Percentiles rank a stretch among this genome's conserved stretches.
Conservation (phyloP, 352 stramenopile genomes). For the Globisporangium echinulatum region DNA sequence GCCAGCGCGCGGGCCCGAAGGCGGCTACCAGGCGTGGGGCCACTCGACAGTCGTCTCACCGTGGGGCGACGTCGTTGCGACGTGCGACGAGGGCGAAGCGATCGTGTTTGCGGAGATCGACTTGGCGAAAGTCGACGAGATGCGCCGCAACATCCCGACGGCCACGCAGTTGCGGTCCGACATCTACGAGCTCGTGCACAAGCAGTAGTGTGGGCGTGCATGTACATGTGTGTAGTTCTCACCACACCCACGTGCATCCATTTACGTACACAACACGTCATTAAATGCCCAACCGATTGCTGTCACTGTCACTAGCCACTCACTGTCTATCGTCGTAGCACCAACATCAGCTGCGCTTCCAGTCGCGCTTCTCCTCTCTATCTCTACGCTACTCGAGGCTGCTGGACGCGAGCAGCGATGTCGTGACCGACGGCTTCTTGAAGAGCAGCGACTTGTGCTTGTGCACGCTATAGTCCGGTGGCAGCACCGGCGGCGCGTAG, state of each 20-base stretch:
- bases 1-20: slow-evolving; percentile 91
- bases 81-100: slow-evolving; percentile 87
- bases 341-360: too few species aligned
- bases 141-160: slow-evolving; percentile 95
- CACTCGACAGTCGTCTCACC: slow-evolving; percentile 96
- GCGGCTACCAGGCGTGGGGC: slow-evolving; percentile 98
- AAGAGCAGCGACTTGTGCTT: slow-evolving; percentile 78
- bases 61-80: slow-evolving; percentile 97
- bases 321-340: too few species aligned
- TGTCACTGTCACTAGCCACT: too few species aligned
- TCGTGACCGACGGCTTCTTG: slow-evolving; percentile 72
- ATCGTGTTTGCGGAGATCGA: slow-evolving; percentile 97
- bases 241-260: too few species aligned
- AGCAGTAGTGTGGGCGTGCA: slow-evolving; percentile 14
- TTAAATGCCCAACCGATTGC: too few species aligned
- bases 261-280: too few species aligned
- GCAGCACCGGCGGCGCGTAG: slow-evolving; percentile 81
- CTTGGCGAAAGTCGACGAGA: slow-evolving; percentile 90
- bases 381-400: slow-evolving; percentile 29
- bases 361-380: too few species aligned
- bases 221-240: too few species aligned
- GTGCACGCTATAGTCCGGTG: slow-evolving; percentile 44
- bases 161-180: slow-evolving; percentile 92
- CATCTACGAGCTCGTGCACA: slow-evolving; percentile 91
- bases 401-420: slow-evolving; percentile 65